Conservation (phyloP, 164 flowering plant species). For the Houttuynia cordata region DNA sequence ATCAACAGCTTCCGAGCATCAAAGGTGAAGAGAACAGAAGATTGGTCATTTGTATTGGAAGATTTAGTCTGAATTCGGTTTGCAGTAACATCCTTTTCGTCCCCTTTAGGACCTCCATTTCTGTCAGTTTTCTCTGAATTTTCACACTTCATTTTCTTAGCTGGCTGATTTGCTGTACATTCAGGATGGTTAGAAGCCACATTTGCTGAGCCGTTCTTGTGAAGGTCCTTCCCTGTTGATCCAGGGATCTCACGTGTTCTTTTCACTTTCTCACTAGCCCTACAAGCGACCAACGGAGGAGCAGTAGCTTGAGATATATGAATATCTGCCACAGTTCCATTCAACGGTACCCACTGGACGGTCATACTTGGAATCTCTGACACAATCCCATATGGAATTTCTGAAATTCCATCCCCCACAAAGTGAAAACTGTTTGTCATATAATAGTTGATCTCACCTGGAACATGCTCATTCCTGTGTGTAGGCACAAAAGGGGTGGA, state of each 20-base stretch:
- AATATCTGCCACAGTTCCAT: slow-evolving; percentile 12
- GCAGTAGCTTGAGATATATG: slow-evolving; percentile 33
- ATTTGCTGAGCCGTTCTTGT: slow-evolving; percentile 21
- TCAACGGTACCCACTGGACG: slow-evolving; percentile 33
- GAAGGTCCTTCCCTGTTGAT: slow-evolving; percentile 36
- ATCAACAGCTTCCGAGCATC: slow-evolving; percentile 63
- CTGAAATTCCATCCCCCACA: slow-evolving; percentile 3
- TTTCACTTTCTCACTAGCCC: slow-evolving; percentile 41
- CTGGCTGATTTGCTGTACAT: slow-evolving; percentile 1
- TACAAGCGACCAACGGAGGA: slow-evolving; percentile 40
- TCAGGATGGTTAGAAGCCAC: neutral
- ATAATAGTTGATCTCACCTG: neutral
- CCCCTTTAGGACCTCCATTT: neutral
- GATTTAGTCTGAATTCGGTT: neutral
- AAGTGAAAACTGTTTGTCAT: neutral
- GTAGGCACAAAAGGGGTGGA: slow-evolving; percentile 18
- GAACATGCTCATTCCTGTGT: neutral
- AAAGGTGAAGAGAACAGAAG: slow-evolving; percentile 37
- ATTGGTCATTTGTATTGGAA: slow-evolving; percentile 15
- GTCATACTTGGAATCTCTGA: neutral
- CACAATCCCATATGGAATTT: neutral
- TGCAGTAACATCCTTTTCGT: neutral
- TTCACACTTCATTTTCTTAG: slow-evolving; percentile 18
- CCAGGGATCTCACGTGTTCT: slow-evolving; percentile 43
- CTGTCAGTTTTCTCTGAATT: neutral